Evolutionary conservation across 2,329 filamentous ascomycete genomes (phyloP).

Genomic region (Talaromyces pinophilus): DNA sequence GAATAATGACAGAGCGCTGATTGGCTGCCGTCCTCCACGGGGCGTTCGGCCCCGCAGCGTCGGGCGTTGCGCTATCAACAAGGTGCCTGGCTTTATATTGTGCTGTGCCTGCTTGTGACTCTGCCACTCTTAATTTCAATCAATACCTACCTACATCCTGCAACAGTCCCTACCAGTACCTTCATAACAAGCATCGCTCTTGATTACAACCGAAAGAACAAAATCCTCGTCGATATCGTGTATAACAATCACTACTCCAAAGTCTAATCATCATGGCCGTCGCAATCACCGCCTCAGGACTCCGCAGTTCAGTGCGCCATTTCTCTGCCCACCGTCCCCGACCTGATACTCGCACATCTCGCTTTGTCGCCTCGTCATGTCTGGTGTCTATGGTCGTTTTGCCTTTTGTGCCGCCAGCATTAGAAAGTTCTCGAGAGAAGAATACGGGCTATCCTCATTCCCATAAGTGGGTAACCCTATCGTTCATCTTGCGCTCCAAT

Average conservation of each 20-base stretch:
- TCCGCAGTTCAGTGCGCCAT: conserved; percentile 39
- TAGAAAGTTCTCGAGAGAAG: conserved; percentile 48
- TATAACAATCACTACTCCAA: background rate
- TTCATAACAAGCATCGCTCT: background rate
- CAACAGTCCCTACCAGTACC: background rate
- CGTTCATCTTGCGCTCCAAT: background rate
- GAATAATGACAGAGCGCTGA: background rate
- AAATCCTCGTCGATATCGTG: background rate
- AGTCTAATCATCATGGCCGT: conserved; percentile 12
- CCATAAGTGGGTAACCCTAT: conserved; percentile 36
- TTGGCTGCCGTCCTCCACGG: background rate
- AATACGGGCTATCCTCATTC: conserved; percentile 41
- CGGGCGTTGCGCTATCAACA: background rate
- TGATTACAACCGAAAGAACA: background rate
- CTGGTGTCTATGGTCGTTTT: conserved; percentile 47
- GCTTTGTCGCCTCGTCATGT: conserved; percentile 45
- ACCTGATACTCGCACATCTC: conserved; percentile 42
- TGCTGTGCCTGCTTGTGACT: background rate
- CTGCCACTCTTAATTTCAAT: background rate
- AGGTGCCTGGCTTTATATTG: conserved; percentile 11
- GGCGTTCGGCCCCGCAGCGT: conserved; percentile 4
- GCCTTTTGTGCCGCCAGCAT: conserved; percentile 50
- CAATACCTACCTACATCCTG: background rate
- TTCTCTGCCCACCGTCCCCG: conserved; percentile 47
- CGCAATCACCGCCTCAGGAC: conserved; percentile 16